Evolutionary conservation across 768 basidiomycete genomes (phyloP).

Genomic region (Mycena haematopus): DNA sequence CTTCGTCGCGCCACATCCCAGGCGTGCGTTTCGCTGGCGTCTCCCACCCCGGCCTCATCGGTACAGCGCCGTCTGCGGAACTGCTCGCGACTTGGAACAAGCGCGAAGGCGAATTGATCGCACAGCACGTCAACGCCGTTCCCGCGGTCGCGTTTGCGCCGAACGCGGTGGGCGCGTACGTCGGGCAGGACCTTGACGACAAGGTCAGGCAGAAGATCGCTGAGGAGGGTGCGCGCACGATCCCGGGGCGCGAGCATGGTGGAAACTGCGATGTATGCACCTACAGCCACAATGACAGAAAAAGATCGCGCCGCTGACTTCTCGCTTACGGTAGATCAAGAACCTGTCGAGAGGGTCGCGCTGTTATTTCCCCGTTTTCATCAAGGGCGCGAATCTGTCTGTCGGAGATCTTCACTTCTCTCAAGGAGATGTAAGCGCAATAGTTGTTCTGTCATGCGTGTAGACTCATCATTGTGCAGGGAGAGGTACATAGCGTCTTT

Average conservation of each 20-base stretch:
- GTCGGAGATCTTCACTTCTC: slow-evolving; percentile 84
- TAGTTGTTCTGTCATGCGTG: not conserved
- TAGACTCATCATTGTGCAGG: slow-evolving; percentile 42
- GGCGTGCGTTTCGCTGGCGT: slow-evolving; percentile 82
- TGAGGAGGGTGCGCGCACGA: slow-evolving; percentile 72
- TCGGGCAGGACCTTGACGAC: slow-evolving; percentile 66
- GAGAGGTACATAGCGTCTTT: slow-evolving; percentile 50
- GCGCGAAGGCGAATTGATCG: slow-evolving; percentile 71
- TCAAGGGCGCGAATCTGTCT: slow-evolving; percentile 77
- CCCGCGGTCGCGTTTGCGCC: slow-evolving; percentile 76
- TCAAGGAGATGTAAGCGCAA: slow-evolving; percentile 65
- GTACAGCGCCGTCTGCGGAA: slow-evolving; percentile 77
- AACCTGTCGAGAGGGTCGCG: slow-evolving; percentile 77
- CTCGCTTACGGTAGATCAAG: slow-evolving; percentile 60
- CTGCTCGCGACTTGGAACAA: slow-evolving; percentile 77
- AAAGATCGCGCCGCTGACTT: not conserved
- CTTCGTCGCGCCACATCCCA: slow-evolving; percentile 77
- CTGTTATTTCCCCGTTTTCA: slow-evolving; percentile 80
- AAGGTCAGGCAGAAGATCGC: slow-evolving; percentile 60
- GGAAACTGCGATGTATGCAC: slow-evolving; percentile 73
- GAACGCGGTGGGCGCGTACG: slow-evolving; percentile 62
- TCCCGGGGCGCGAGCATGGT: slow-evolving; percentile 81
- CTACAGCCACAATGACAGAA: not conserved
- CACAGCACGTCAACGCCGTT: slow-evolving; percentile 53
- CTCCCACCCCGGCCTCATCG: slow-evolving; percentile 78